Evolutionary conservation across 208 protist genomes (phyloP), one percentile per base, ranked within the genome.

Genomic region (Leishmania aethiopica): DNA sequence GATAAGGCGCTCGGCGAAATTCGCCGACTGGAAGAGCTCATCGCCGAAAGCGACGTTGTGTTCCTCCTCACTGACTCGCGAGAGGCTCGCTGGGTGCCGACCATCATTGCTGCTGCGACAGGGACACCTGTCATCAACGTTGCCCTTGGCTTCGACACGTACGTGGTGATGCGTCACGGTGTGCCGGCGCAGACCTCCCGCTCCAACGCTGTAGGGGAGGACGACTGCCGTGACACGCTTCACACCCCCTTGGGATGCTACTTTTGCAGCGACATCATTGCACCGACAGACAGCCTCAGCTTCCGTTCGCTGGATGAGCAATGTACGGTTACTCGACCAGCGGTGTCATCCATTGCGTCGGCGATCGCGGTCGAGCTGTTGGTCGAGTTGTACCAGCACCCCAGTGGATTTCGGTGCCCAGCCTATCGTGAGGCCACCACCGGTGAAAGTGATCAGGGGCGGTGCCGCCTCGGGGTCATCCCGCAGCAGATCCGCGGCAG

Each of bases 11-110:
- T 80, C 53, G 67, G 3, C 3, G 89, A 94, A 25, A 88, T 97
- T 40, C 89, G 93, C 49, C 45, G 78, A 64, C 77, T 99, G 40
- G 90, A 95, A 70, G 73, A 86, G 70, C 92, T 99, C 42, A 93
- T 99, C 72, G 66, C 84, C 17, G 78, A 83, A 28, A 92, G 99
- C 83, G 99, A 99, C 83, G 98, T 98, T 8, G 91, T 99, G 0
- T 99, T 99, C 80, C 87, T 99, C 40, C 89, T 99, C 5, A 99
- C 98, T 0, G 99, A 99, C 89, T 99, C 97, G 28, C 89, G 99
- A n/a, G 99, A 99, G 79, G 92, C 88, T 15, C 89, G 99, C 47
- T 99, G 99, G 99, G 89, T 99, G 62, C 99, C 99, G 37, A 98
- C 99, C 7, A 55, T 99, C 4, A 81, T 99, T 22, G 90, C 89